Evolutionary conservation across 1,139 yeast genomes (phyloP).

Genomic region (Debaryomyces coudertii): DNA sequence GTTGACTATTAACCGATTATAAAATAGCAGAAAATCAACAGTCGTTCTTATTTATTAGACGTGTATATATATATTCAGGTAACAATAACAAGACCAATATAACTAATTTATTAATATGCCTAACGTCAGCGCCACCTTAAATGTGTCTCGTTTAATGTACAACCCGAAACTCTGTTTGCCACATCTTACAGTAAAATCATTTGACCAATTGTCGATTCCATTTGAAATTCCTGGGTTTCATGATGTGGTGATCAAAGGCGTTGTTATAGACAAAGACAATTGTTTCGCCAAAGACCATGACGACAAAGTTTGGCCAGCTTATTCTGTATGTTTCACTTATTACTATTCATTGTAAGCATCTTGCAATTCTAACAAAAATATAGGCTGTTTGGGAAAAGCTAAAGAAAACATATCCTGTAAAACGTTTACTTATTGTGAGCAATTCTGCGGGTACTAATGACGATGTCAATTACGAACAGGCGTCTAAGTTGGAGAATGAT

Average conservation of each 20-base stretch:
- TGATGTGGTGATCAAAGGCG: slow-evolving; percentile 58
- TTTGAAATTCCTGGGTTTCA: slow-evolving; percentile 34
- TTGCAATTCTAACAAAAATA: slow-evolving; percentile 9
- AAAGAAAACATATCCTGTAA: slow-evolving; percentile 60
- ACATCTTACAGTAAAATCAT: slow-evolving; percentile 61
- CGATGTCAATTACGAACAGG: slow-evolving; percentile 65
- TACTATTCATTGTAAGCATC: not conserved
- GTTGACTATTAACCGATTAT: not conserved
- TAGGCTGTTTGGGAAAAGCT: slow-evolving; percentile 60
- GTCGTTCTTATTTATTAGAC: not conserved
- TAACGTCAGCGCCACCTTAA: slow-evolving; percentile 75
- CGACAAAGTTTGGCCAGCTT: slow-evolving; percentile 78
- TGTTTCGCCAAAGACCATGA: slow-evolving; percentile 89
- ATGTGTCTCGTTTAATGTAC: slow-evolving; percentile 59
- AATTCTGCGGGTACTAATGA: slow-evolving; percentile 92
- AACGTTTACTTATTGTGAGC: slow-evolving; percentile 76
- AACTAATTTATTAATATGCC: slow-evolving; percentile 28
- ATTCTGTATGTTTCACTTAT: slow-evolving; percentile 33
- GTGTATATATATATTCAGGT: not conserved
- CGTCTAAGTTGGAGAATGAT: slow-evolving; percentile 59
- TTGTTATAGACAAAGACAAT: slow-evolving; percentile 92
- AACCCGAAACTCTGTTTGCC: slow-evolving; percentile 76
- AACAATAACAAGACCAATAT: not conserved
- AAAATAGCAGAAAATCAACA: not conserved
- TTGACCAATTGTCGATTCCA: slow-evolving; percentile 61